Conservation (phyloP, 495 filamentous ascomycete species). For the Barbatosphaeria neglecta region DNA sequence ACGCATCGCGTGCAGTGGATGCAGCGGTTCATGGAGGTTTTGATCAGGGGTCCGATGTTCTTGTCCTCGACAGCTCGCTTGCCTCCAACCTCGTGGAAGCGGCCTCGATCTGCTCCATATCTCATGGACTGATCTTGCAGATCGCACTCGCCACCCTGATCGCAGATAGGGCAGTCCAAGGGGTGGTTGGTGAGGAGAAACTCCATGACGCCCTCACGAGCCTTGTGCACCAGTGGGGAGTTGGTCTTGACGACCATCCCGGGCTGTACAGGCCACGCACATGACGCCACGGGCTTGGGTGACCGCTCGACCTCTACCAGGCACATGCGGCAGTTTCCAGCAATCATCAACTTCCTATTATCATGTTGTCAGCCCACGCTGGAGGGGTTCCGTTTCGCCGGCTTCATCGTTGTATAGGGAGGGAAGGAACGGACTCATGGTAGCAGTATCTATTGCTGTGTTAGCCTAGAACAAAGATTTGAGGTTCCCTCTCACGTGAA, state of each 20-base stretch:
- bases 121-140: conserved; percentile 98
- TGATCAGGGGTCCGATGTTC: conserved; percentile 96
- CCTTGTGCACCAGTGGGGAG: conserved; percentile 91
- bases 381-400: conserved; percentile 8
- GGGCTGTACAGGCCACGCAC: conserved; percentile 95
- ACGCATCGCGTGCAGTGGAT: conserved; percentile 98
- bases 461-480: too few species aligned
- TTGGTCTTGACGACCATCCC: conserved; percentile 99
- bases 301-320: conserved; percentile 92
- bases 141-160: conserved; percentile 97
- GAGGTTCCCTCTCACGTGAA: too few species aligned
- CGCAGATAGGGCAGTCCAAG: conserved; percentile 94
- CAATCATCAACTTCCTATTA: conserved; percentile 86
- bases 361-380: conserved; percentile 20
- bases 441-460: conserved; percentile 74
- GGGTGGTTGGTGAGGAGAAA: conserved; percentile 96
- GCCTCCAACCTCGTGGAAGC: conserved; percentile 88
- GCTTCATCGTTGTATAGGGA: too few species aligned
- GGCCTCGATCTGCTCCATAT: conserved; percentile 89
- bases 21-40: conserved; percentile 99
- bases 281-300: conserved; percentile 95
- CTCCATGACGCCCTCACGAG: conserved; percentile 96
- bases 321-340: conserved; percentile 99
- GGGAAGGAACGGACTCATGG: conserved; percentile 66
- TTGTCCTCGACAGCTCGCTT: conserved; percentile 98